Percentiles rank a stretch among this genome's conserved stretches.
These are phyloP conservation scores for Geotrichum fermentans DNA, from an alignment of 1,139 yeast species.

Conservation along the genomic window DNA sequence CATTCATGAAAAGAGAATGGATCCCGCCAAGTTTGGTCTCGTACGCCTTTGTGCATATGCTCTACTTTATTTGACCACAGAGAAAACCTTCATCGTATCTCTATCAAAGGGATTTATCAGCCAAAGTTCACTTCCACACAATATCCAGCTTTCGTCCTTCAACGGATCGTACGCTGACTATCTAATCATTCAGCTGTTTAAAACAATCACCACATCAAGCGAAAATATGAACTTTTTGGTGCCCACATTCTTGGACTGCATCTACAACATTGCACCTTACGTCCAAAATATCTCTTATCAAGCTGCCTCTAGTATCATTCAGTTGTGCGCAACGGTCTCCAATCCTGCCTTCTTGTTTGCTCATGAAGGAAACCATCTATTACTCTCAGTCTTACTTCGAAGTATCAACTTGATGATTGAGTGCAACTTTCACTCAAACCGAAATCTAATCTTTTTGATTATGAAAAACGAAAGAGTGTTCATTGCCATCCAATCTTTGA, in stretches of 20 bases:
- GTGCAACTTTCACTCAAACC: slow-evolving; percentile 33
- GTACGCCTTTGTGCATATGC: slow-evolving; percentile 59
- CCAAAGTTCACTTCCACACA: slow-evolving; percentile 31
- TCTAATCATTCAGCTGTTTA: slow-evolving; percentile 30
- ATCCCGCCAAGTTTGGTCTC: slow-evolving; percentile 44
- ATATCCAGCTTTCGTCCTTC: slow-evolving; percentile 31
- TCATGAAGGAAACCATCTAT: slow-evolving; percentile 49
- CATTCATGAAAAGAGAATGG: slow-evolving; percentile 47
- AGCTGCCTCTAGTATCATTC: slow-evolving; percentile 54
- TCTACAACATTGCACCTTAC: slow-evolving; percentile 37
- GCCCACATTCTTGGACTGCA: slow-evolving; percentile 34
- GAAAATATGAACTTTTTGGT: slow-evolving; percentile 23
- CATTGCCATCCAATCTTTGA: slow-evolving; percentile 20
- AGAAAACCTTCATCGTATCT: slow-evolving; percentile 33
- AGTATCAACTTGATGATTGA: slow-evolving; percentile 31
- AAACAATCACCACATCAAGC: slow-evolving; percentile 25
- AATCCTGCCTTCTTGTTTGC: slow-evolving; percentile 43
- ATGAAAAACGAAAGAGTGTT: slow-evolving; percentile 31
- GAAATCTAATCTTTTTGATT: slow-evolving; percentile 33
- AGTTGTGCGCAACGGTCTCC: slow-evolving; percentile 48
- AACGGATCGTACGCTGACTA: slow-evolving; percentile 37
- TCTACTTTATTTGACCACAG: slow-evolving; percentile 57
- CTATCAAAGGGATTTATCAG: slow-evolving; percentile 28
- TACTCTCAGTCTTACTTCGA: slow-evolving; percentile 41
- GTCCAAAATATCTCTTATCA: slow-evolving; percentile 46